Base-by-base conservation (phyloP, 345 rosid genomes). In the Sonneratia caseolaris region DNA sequence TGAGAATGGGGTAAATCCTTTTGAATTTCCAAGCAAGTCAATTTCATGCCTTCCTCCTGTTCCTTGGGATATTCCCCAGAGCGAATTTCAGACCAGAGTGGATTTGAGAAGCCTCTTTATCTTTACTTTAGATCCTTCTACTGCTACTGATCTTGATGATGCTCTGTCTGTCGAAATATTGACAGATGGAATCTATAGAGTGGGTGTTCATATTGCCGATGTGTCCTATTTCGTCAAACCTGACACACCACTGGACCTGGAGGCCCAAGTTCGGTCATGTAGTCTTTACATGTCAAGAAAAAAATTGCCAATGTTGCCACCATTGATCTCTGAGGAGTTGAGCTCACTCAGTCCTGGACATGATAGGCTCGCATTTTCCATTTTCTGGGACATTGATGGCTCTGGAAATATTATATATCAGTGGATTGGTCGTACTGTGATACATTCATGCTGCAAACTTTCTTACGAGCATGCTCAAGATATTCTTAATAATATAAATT, bases 171-270 rank as follows among this genome's bases (percentile, higher is more conserved):
- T 90, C 75, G 91, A 94, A 80, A 78, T 78, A 78, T 72, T 90
- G 72, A 70, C 90, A 32, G 72, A 73, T 72, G 95, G 83, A 69
- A 74, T 77, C 69, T 79, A 74, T 38, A 90, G 97, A 84, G 87
- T 91, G 18, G 97, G 98, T 56, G 96, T 94, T 57, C 98, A 94
- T 83, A 84, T 94, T 78, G 86, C 95, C 7, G 98, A 94, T 79
- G 96, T 82, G 53, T 88, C 97, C 43, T 88, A 83, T 79, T 94
- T 91, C 81, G 96, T 88, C 76, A 84, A 86, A 80, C 98, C 97
- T 11, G 85, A 82, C 81, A 84, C 96, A 59, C 76, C 84, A 62
- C 74, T 94, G 57, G 98, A 94, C 51, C 40, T 5, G 27, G 97
- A 94, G 89, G 97, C 98, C 76, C 86, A 78, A 76, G 24, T 79